Evolutionary conservation across 495 filamentous ascomycete species (phyloP).

Genomic region (Podospora australis): DNA sequence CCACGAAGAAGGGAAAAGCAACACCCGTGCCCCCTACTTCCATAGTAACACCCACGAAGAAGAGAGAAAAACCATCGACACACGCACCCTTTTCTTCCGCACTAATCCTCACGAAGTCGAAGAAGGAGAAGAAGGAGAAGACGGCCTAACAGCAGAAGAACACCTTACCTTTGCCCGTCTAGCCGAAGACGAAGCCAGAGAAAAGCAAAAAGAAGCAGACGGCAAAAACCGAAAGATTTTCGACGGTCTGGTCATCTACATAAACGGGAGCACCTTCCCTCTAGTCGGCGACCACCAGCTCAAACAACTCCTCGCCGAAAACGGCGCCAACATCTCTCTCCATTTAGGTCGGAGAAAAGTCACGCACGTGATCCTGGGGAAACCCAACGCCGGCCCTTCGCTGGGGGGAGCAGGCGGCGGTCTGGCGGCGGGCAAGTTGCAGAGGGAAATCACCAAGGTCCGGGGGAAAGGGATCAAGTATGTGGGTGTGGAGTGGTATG

Average conservation of each 20-base stretch:
- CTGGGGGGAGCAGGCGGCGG: conserved; percentile 68
- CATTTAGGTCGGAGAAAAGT: conserved; percentile 63
- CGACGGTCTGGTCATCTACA: conserved; percentile 62
- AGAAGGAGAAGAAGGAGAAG: not conserved
- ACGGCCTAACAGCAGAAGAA: not conserved
- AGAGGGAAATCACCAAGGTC: conserved; percentile 66
- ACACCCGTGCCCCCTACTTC: no score
- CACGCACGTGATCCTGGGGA: conserved; percentile 81
- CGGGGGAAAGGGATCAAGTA: conserved; percentile 67
- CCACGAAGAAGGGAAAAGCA: no score
- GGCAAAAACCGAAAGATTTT: conserved; percentile 47
- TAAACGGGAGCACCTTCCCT: conserved; percentile 83
- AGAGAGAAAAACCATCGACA: no score
- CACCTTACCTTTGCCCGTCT: not conserved
- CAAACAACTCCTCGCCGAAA: conserved; percentile 64
- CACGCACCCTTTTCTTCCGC: no score
- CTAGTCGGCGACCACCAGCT: conserved; percentile 79
- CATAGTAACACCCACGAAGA: no score
- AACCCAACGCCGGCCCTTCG: conserved; percentile 30
- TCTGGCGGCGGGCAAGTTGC: conserved; percentile 70
- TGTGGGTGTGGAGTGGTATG: conserved; percentile 77
- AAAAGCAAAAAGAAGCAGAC: not conserved
- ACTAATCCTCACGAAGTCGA: no score
- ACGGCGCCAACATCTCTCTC: conserved; percentile 66
- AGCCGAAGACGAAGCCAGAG: not conserved